phyloP scores from a whole-genome alignment of 345 rosid species.

The Rhizophora mangle region DNA sequence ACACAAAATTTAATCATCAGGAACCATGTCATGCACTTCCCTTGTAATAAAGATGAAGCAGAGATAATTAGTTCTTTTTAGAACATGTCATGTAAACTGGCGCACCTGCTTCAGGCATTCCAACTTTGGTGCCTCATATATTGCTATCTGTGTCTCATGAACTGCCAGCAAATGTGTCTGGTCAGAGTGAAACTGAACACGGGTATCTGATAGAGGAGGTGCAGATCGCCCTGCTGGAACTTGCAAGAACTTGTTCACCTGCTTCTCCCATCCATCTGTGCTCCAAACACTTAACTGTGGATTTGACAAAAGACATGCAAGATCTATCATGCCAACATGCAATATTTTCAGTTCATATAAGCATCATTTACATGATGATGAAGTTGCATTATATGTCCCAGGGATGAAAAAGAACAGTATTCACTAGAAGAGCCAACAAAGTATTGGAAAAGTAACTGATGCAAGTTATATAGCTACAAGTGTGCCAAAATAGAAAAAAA shows the following conservation, averaged over 20 bases:
- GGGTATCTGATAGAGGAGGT: slow-evolving; percentile 35
- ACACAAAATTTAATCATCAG: not conserved
- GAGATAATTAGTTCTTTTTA: not conserved
- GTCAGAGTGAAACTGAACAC: slow-evolving; percentile 49
- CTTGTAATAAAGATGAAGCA: too few relatives aligned
- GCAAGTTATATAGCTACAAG: not conserved
- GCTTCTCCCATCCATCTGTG: slow-evolving; percentile 76
- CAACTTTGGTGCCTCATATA: slow-evolving; percentile 64
- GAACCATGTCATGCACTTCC: too few relatives aligned
- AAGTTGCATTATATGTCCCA: not conserved
- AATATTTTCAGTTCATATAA: not conserved
- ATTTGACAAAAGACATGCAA: not conserved
- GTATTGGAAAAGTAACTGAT: not conserved
- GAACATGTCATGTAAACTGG: not conserved
- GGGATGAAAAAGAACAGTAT: not conserved
- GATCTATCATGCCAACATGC: not conserved
- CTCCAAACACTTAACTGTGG: slow-evolving; percentile 68
- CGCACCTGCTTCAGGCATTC: slow-evolving; percentile 66
- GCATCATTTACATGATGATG: not conserved
- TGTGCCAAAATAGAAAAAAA: not conserved
- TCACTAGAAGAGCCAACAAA: not conserved
- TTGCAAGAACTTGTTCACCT: slow-evolving; percentile 36
- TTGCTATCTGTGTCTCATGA: slow-evolving; percentile 79
- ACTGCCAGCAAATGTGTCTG: slow-evolving; percentile 58
- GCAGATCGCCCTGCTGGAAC: slow-evolving; percentile 37